Base-by-base conservation (phyloP, 441 rosid species). In the Mallotus repandus region DNA sequence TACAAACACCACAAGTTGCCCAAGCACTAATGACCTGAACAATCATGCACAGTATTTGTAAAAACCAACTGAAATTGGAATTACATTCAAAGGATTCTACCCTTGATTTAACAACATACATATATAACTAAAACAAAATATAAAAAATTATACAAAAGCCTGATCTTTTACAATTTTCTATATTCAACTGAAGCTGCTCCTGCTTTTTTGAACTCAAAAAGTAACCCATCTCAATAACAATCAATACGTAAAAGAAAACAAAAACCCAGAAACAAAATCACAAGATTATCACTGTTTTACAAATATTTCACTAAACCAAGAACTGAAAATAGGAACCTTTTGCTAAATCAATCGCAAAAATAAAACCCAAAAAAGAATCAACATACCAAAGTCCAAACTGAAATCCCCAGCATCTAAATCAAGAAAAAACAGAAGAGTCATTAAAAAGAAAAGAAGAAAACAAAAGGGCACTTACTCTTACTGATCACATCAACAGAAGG, bases 401-500 rank as follows among this genome's bases (percentile, higher is more conserved):
- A 67, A 25, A 48, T 29, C 25, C 15, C 4, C 22, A 67, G 45
- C 22, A 67, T 22, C 58, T 46, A 67, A 50, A 67, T 12, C 29
- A 21, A 25, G 18, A 46, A 43, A 65, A 22, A 62, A 58, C 61
- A 53, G 11, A 13, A 50, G 55, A 61, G 21, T 35, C 13, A 63
- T 76, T 9, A 58, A 9, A 7, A 35, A 12, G 45, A 25, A 57
- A 54, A 9, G 55, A 4, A 73, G 49, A 25, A 57, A 54, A 9
- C 52, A 4, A 73, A 15, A 64, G 49, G 66, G 66, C 57, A 74
- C 87, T 86, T 80, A 90, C 96, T 64, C 32, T 29, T 29, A 29
- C 32, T 29, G 86, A 84, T 88, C 87, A 84, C 84, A 84, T 80
- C 83, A 85, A 81, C 70, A 14, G 60, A 38, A 25, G 45, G 68